These are phyloP conservation scores for Chernovozyma aurita DNA, from an alignment of 1,139 yeast species.

Conservation along the genomic window DNA sequence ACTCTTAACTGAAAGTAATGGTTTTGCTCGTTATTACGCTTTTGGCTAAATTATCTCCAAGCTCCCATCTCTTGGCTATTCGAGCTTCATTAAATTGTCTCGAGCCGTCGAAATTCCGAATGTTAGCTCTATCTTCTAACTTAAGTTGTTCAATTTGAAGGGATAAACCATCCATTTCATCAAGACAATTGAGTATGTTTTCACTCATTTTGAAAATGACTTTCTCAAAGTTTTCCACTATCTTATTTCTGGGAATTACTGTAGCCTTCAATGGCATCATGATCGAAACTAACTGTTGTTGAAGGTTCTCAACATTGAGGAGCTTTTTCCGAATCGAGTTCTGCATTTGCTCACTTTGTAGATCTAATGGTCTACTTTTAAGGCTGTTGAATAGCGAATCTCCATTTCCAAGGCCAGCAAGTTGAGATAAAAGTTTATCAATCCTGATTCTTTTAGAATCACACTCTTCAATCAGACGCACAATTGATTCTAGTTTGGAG, in stretches of 20 bases:
- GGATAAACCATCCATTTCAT: constrained; percentile 13
- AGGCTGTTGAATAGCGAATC: constrained; percentile 8
- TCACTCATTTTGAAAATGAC: constrained; percentile 21
- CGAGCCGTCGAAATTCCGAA: no score
- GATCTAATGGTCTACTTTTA: constrained; percentile 20
- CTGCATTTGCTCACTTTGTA: constrained; percentile 16
- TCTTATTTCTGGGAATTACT: constrained; percentile 10
- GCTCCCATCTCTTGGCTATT: not conserved
- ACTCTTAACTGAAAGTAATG: no score
- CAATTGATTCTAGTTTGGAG: not conserved
- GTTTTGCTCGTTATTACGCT: no score
- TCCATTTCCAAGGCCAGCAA: constrained; percentile 10
- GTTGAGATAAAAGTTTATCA: constrained; percentile 17
- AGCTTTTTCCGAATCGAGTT: constrained; percentile 17
- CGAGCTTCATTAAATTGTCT: not conserved
- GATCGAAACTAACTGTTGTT: constrained; percentile 14
- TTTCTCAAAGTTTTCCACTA: constrained; percentile 18
- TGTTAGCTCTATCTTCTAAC: not conserved
- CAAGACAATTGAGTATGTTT: constrained; percentile 12
- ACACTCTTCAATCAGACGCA: constrained; percentile 9
- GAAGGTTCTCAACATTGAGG: constrained; percentile 13
- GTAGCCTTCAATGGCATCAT: constrained; percentile 26
- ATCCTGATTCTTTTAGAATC: constrained; percentile 12
- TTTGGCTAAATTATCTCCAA: not conserved
- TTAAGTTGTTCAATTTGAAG: not conserved